Evolutionary conservation across 2,329 filamentous ascomycete genomes (phyloP), one percentile per base, ranked within the genome.

Genomic region (Alternaria consortialis): DNA sequence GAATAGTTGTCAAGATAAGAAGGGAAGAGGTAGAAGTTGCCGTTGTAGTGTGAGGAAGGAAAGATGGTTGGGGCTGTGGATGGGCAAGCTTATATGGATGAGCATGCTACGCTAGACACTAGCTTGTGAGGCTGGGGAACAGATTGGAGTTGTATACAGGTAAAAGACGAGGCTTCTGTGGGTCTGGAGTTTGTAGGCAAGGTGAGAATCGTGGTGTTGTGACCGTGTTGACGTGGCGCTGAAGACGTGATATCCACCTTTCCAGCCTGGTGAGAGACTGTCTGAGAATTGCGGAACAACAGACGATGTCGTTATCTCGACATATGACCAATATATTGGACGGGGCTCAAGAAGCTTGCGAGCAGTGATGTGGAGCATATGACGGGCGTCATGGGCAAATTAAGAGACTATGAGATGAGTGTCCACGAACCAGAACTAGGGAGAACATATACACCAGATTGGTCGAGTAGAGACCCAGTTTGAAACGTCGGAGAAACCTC

Each of bases 31-130:
- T 37, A 60, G 52, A 47, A 44, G 44, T 44, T 50, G 25, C 44
- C 42, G 57, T 58, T 40, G 59, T 63, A 36, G 65, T 68, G 67
- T 60, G 63, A 65, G 65, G 56, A 59, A 67, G 62, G 56, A 60
- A 56, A 61, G 63, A 31, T 17, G 40, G 50, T 44, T 54, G 43
- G 63, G 53, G 8, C 25, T 39, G 60, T 55, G 31, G 42, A 47
- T 40, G 50, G 39, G 27, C 31, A 48, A 40, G 52, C 32, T 68
- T 73, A 71, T 73, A 70, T 67, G 53, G 43, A 17, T 3, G 11
- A 36, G 3, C 3, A 32, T 5, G 12, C 25, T 56, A 27, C 50
- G n/a, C 37, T 51, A 40, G 9, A 7, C 25, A 32, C 52, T 32
- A 7, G 56, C 60, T 56, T 63, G 34, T 12, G 25, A 17, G 39